Conservation (phyloP, 75 land plant species). For the Ceratopteris richardii region DNA sequence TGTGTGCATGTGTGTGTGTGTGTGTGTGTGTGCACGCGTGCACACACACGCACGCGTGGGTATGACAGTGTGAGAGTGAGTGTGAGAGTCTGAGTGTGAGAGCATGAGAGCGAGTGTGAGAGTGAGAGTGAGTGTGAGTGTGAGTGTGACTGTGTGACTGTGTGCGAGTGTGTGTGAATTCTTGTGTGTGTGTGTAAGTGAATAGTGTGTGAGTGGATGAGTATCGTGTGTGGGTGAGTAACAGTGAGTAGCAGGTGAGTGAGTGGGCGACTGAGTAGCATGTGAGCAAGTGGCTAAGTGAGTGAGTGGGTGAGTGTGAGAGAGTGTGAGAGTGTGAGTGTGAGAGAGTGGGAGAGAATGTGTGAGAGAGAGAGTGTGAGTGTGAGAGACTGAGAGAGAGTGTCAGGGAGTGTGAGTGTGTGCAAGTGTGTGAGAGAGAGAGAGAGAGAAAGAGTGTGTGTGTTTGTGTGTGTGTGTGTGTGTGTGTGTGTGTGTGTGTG, state of each 20-base stretch:
- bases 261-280: neutral
- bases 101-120: neutral
- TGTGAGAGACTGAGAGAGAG: slow-evolving; percentile 3
- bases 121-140: slow-evolving; percentile 1
- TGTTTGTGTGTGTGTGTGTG: too few relatives aligned
- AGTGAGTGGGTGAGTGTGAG: slow-evolving; percentile 1
- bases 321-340: slow-evolving; percentile 1
- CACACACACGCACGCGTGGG: too few relatives aligned
- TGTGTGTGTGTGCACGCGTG: too few relatives aligned
- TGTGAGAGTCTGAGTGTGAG: too few relatives aligned
- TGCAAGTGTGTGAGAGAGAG: slow-evolving; percentile 1
- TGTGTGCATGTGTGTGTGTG: too few relatives aligned
- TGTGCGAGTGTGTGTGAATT: neutral
- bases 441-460: slow-evolving; percentile 6
- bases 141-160: neutral
- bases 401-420: neutral
- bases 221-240: neutral
- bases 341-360: slow-evolving; percentile 2
- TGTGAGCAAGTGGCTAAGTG: neutral
- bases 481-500: too few relatives aligned
- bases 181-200: neutral
- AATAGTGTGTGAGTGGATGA: neutral
- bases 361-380: slow-evolving; percentile 3
- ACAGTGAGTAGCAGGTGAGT: neutral
- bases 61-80: too few relatives aligned